Conservation (phyloP, 2,329 filamentous ascomycete species). For the Diplodia scrobiculata region DNA sequence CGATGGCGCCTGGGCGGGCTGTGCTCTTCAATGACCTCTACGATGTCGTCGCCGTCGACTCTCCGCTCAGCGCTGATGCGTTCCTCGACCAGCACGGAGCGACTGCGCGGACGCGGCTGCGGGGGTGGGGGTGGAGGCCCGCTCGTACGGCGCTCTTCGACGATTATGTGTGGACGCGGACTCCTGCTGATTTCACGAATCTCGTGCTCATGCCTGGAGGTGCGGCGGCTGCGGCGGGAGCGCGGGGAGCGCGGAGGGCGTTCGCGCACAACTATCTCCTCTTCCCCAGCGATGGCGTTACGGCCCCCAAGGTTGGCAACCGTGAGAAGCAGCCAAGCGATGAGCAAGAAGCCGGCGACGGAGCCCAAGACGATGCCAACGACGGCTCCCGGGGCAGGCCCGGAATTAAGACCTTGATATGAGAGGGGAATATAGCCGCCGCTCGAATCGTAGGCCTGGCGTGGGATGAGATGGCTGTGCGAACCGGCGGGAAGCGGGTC, state of each 20-base stretch:
- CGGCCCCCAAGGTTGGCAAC: conserved; percentile 43
- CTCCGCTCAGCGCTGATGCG: conserved; percentile 34
- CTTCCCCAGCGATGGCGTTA: conserved; percentile 52
- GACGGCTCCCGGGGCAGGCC: conserved; percentile 59
- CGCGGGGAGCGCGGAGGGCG: conserved; percentile 36
- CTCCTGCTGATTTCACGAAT: conserved; percentile 46
- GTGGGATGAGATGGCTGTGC: conserved; percentile 7
- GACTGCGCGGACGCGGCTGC: conserved; percentile 36
- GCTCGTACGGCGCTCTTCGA: conserved; percentile 39
- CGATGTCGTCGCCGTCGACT: conserved; percentile 56
- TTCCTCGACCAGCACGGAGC: conserved; percentile 51
- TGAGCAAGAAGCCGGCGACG: conserved; percentile 56
- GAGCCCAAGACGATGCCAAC: conserved; percentile 62
- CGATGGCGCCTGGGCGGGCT: conserved; percentile 47
- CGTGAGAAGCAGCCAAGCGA: conserved; percentile 55
- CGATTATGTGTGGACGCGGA: conserved; percentile 43
- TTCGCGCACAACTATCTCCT: conserved; percentile 59
- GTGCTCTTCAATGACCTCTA: conserved; percentile 62
- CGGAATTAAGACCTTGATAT: conserved; percentile 58
- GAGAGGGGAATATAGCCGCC: conserved; percentile 61
- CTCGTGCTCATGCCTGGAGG: conserved; percentile 41
- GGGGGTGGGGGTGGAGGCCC: conserved; percentile 31
- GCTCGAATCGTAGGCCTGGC: conserved; percentile 34
- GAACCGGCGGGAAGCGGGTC: neutral
- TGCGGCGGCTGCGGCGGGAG: conserved; percentile 39